These are phyloP conservation scores for Lichenothelia convexa DNA, from an alignment of 495 filamentous ascomycete genomes.

Conservation along the genomic window DNA sequence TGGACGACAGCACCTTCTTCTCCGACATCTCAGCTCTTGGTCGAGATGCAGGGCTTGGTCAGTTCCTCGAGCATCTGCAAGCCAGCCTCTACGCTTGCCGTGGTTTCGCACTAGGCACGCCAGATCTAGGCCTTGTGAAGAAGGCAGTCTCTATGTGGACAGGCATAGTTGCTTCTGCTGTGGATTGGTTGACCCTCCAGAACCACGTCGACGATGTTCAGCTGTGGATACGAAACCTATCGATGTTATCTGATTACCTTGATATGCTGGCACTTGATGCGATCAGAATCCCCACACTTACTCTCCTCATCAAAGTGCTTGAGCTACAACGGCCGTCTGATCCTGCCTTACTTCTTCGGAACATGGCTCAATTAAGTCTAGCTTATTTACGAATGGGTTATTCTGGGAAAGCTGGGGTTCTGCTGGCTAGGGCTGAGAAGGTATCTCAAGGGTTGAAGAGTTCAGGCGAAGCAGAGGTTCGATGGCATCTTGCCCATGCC, in stretches of 20 bases:
- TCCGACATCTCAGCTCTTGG: slow-evolving; percentile 18
- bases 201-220: slow-evolving; percentile 41
- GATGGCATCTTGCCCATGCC: slow-evolving; percentile 49
- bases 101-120: slow-evolving; percentile 28
- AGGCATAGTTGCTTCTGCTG: slow-evolving; percentile 28
- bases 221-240: slow-evolving; percentile 41
- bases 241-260: slow-evolving; percentile 55
- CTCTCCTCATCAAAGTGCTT: slow-evolving; percentile 32
- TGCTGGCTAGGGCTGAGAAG: slow-evolving; percentile 39
- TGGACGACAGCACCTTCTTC: slow-evolving; percentile 16
- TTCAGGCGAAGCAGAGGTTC: slow-evolving; percentile 28
- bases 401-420: slow-evolving; percentile 48
- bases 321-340: slow-evolving; percentile 33
- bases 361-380: slow-evolving; percentile 41
- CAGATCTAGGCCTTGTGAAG: slow-evolving; percentile 31
- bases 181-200: slow-evolving; percentile 32
- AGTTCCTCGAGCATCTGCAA: slow-evolving; percentile 37
- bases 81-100: slow-evolving; percentile 34
- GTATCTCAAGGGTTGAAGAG: slow-evolving; percentile 22
- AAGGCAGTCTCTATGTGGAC: slow-evolving; percentile 32
- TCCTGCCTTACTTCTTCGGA: too few species aligned
- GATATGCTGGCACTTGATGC: slow-evolving; percentile 49
- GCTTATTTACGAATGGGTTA: slow-evolving; percentile 67
- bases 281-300: slow-evolving; percentile 24
- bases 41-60: slow-evolving; percentile 34